Percentiles rank a stretch among this genome's conserved stretches.
Conservation (phyloP, 257 asterid genomes). For the Capsicum pubescens region DNA sequence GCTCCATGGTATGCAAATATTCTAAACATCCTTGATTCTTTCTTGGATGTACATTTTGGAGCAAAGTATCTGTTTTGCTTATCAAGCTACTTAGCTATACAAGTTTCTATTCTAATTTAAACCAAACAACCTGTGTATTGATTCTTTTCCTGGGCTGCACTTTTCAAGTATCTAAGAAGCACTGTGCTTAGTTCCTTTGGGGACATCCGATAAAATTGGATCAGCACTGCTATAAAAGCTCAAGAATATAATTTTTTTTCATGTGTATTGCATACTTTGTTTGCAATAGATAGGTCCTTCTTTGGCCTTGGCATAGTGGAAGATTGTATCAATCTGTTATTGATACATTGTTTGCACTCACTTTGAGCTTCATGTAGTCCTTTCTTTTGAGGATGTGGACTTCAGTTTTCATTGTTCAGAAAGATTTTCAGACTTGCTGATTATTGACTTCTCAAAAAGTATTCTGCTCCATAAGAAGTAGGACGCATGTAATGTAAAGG, state of each 20-base stretch:
- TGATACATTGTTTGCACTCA: not conserved
- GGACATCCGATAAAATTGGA: not conserved
- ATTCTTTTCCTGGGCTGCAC: not conserved
- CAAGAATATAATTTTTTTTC: not conserved
- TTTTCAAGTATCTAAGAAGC: not conserved
- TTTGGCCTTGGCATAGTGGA: not conserved
- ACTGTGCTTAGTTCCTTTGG: not conserved
- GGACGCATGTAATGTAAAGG: not conserved
- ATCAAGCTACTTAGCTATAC: not conserved
- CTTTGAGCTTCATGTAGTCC: not conserved
- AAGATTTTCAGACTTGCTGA: not conserved
- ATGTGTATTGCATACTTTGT: not conserved
- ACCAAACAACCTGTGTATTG: not conserved
- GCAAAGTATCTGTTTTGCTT: not conserved
- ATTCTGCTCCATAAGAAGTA: not conserved
- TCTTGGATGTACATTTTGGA: not conserved
- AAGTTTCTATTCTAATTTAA: constrained; percentile 3
- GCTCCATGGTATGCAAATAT: not conserved
- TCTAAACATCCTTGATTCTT: not conserved
- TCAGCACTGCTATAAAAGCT: not conserved
- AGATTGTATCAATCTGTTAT: not conserved
- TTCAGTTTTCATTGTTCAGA: not conserved
- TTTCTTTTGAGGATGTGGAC: not conserved
- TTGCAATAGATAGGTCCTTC: not conserved
- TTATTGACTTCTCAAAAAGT: not conserved